These are phyloP conservation scores for Debaryomyces subglobosus DNA, from an alignment of 1,139 yeast genomes.

Conservation along the genomic window DNA sequence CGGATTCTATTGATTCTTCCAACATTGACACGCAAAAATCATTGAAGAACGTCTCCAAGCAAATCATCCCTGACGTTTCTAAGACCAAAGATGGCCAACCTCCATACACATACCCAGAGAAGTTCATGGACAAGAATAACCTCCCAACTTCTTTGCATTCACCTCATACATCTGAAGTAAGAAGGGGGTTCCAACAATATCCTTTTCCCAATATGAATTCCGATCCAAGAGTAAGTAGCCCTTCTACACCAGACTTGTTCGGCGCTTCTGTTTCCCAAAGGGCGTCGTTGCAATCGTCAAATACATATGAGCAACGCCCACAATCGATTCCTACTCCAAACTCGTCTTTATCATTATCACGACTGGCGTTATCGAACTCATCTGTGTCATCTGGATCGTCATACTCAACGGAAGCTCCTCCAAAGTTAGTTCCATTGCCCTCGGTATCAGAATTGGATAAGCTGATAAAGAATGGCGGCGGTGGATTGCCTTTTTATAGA, in stretches of 20 bases:
- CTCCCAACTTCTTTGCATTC: slow-evolving; percentile 1
- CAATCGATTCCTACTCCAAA: slow-evolving; percentile 6
- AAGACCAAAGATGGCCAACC: slow-evolving; percentile 2
- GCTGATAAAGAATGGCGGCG: slow-evolving; percentile 20
- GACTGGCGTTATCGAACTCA: background rate
- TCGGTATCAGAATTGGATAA: slow-evolving; percentile 37
- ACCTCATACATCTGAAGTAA: slow-evolving; percentile 1
- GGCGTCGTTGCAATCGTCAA: slow-evolving; percentile 4
- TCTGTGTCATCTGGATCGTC: slow-evolving; percentile 9
- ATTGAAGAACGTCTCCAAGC: background rate
- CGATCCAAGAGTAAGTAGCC: background rate
- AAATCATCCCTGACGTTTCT: background rate
- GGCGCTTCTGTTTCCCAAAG: background rate
- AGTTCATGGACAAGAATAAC: background rate
- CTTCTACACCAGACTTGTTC: slow-evolving; percentile 5
- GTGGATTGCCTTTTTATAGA: slow-evolving; percentile 3
- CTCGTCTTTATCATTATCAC: slow-evolving; percentile 4
- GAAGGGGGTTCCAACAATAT: slow-evolving; percentile 14
- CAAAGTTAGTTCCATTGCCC: slow-evolving; percentile 26
- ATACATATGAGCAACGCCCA: slow-evolving; percentile 8
- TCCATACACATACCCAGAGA: slow-evolving; percentile 4
- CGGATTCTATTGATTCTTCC: background rate
- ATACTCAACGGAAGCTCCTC: slow-evolving; percentile 9
- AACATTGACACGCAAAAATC: background rate
- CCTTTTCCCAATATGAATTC: slow-evolving; percentile 15